A percentile compares a stretch with the other conserved stretches of the same genome.
Conservation (phyloP, 2,329 filamentous ascomycete species). For the Nectriaceae sp. region DNA sequence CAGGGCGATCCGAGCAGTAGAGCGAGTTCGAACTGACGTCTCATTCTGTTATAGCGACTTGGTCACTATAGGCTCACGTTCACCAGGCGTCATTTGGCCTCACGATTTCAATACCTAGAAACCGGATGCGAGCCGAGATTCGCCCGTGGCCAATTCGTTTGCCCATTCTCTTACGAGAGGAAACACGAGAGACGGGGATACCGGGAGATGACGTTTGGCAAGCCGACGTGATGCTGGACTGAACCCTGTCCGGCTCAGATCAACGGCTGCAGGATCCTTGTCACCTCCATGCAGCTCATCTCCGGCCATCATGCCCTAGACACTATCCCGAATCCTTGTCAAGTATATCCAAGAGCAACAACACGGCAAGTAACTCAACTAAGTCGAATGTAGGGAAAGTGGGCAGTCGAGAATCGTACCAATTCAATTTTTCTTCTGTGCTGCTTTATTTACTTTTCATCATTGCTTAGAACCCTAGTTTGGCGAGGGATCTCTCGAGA, state of each 20-base stretch:
- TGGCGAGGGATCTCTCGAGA: not conserved
- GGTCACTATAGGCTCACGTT: too few species aligned
- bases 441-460: not conserved
- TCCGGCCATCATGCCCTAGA: conserved; percentile 26
- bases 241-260: conserved; percentile 29
- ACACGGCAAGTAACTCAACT: not conserved
- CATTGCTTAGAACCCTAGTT: not conserved
- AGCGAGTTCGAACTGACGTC: too few species aligned
- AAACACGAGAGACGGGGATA: conserved; percentile 17
- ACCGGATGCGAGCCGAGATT: too few species aligned
- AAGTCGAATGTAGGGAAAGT: not conserved
- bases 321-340: not conserved
- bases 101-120: too few species aligned
- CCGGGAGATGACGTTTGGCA: conserved; percentile 28
- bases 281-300: conserved; percentile 26
- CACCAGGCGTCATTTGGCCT: too few species aligned
- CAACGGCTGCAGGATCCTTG: conserved; percentile 31
- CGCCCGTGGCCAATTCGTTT: too few species aligned
- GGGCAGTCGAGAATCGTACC: not conserved
- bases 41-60: too few species aligned
- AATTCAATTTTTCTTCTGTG: not conserved
- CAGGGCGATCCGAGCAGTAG: too few species aligned
- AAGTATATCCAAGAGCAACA: not conserved
- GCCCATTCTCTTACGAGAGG: too few species aligned
- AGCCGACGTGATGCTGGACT: not conserved